Evolutionary conservation across 164 flowering plant species (phyloP), one percentile per base, ranked within the genome.

Genomic region (Nymphaea colorata): DNA sequence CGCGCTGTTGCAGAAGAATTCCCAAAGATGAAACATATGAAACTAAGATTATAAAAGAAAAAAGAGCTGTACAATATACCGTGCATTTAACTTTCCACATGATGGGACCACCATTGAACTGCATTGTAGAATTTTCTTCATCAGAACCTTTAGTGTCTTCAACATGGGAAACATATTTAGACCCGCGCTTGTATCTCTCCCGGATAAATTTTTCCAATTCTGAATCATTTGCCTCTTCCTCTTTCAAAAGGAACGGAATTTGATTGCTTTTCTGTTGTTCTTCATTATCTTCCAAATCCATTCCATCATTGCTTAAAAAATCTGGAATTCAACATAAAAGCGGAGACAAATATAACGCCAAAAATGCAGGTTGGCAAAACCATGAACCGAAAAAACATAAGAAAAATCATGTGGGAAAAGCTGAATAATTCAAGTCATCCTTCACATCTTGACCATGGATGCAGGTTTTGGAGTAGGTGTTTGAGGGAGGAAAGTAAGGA

Each of bases 31-130:
- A 45, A 18, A 69, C 25, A 11, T 6, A 60, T 10, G 51, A 2
- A 63, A 42, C n/a, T 51, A 42, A n/a, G 45, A 70, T 68, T 16
- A 11, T 68, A 18, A 41, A 70, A n/a, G 14, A 4, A 17, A 51
- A 16, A 12, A 16, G 42, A 67, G 4, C 47, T 65, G 65, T 64
- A 71, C 12, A 66, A 12, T 59, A 69, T 84, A 90, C 96, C 90
- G 64, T 70, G 84, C 97, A 91, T 75, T 91, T 91, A 62, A 92
- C 82, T 80, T 80, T 92, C 96, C 91, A 92, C 42, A 86, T 69
- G 16, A 69, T 72, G 41, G 96, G 88, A 71, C 85, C 93, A 73
- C 76, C 77, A 11, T 61, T 64, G 65, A 81, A 74, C 44, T 79
- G 78, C 69, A 76, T 61, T 25, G 45, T 7, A 57, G 65, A 51